A percentile compares a stretch with the other conserved stretches of the same genome.
Conservation (phyloP, 2,329 filamentous ascomycete species). For the Aspergillus fructus region DNA sequence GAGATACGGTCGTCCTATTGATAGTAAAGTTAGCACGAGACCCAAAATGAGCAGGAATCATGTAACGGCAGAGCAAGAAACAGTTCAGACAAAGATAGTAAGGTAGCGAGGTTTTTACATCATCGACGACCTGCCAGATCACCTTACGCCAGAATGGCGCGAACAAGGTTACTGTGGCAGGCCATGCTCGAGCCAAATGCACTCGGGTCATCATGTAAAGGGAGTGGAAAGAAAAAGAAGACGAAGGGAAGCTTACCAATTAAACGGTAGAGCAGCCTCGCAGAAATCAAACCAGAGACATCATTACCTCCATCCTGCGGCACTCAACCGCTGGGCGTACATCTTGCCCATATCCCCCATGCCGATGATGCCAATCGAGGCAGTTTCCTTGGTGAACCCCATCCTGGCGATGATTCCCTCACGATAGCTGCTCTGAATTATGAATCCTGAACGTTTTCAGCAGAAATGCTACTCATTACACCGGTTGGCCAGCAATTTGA, state of each 20-base stretch:
- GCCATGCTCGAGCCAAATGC: conserved; percentile 99
- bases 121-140: conserved; percentile 73
- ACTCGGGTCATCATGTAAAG: conserved; percentile 96
- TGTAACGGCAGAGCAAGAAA: conserved; percentile 1
- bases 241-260: conserved; percentile 21
- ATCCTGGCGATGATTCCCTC: conserved; percentile 19
- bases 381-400: conserved; percentile 58
- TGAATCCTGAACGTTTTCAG: no score
- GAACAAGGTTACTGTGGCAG: conserved; percentile 54
- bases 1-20: conserved; percentile 13
- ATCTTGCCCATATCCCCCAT: conserved; percentile 99
- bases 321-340: conserved; percentile 86
- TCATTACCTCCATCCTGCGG: conserved; percentile 82
- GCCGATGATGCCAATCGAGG: conserved; percentile 89
- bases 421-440: background rate
- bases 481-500: background rate
- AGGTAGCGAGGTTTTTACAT: conserved; percentile 99
- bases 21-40: conserved; percentile 24
- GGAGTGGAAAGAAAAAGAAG: conserved; percentile 9
- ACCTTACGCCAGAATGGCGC: conserved; percentile 72
- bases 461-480: background rate
- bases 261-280: conserved; percentile 23
- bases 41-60: conserved; percentile 3
- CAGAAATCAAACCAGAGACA: conserved; percentile 2
- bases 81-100: conserved; percentile 79